Conservation (phyloP, 2,329 filamentous ascomycete species). For the Pseudocercospora eumusae region DNA sequence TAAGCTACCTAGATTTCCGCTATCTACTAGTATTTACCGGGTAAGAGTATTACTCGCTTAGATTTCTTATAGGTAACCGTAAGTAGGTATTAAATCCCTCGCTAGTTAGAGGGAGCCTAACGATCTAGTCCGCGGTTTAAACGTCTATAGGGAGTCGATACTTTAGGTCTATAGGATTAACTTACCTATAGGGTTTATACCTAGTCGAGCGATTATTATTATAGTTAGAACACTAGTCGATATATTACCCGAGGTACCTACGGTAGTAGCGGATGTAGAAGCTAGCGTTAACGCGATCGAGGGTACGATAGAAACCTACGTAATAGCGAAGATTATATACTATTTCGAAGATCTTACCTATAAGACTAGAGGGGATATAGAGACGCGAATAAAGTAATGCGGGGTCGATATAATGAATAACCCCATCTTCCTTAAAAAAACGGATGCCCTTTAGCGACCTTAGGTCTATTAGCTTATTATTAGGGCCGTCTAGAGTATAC, state of each 20-base stretch:
- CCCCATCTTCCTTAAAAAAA: not conserved
- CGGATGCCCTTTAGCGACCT: not conserved
- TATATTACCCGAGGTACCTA: conserved; percentile 1
- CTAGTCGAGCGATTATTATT: not conserved
- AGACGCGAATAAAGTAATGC: not conserved
- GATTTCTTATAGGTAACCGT: conserved; percentile 2
- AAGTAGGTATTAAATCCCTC: conserved; percentile 5
- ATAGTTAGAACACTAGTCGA: not conserved
- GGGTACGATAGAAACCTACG: not conserved
- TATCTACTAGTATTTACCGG: not conserved
- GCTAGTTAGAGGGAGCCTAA: not conserved
- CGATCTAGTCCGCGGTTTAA: not conserved
- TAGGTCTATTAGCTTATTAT: not conserved
- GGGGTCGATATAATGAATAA: not conserved
- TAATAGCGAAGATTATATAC: not conserved
- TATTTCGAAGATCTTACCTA: not conserved
- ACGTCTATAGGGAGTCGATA: conserved; percentile 4
- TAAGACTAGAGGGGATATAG: not conserved
- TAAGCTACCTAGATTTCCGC: not conserved
- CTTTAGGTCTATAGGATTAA: conserved; percentile 6
- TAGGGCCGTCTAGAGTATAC: too few relatives aligned
- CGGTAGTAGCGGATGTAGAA: not conserved
- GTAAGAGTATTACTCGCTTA: not conserved
- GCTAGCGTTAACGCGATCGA: not conserved
- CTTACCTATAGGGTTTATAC: not conserved